Base-by-base conservation (phyloP, 2,329 filamentous ascomycete genomes). In the Colletotrichum chrysophilum region DNA sequence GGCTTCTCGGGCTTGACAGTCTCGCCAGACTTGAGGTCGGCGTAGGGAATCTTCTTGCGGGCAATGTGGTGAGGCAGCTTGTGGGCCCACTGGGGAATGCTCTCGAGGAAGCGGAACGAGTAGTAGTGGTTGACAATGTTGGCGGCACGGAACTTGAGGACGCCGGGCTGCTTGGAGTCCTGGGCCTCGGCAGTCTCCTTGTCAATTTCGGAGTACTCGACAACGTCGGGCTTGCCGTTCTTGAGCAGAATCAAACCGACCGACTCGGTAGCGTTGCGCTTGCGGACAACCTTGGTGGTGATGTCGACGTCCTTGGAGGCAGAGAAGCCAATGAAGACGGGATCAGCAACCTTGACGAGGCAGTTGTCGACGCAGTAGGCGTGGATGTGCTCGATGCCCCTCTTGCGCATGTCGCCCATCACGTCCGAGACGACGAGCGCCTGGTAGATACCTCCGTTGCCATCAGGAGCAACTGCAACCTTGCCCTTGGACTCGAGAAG, bases 51-150 rank as follows among this genome's bases (percentile, higher is more conserved):
- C 94, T 99, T 99, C 94, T 99, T 99, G 85, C 94, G 93, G 60
- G 97, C 97, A 78, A 99, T 93, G 89, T 99, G 97, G 85, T 98
- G 97, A 18, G 96, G 96, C 68, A 99, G 91, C 85, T 93, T 92
- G 87, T 96, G 90, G 21, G 92, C 93, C 95, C 95, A 98, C 80
- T 92, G 88, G 74, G 97, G 96, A 80, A 98, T 98, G 78, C 92
- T 94, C 85, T 98, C 94, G 65, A 99, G 91, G 91, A 98, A 98
- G 79, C 91, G 88, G 89, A 96, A 96, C 62, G 95, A 98, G 89
- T 99, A 99, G 91, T 98, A 99, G 90, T 99, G 97, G 90, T 99
- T 99, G 87, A 99, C 97, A 80, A 99, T 99, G 89, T 99, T 99
- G 82, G 96, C 97, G 74, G 97, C 96, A 77, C 97, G 94, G 93